phyloP scores from a whole-genome alignment of 78 protist species.

The Creolimax fragrantissima region DNA sequence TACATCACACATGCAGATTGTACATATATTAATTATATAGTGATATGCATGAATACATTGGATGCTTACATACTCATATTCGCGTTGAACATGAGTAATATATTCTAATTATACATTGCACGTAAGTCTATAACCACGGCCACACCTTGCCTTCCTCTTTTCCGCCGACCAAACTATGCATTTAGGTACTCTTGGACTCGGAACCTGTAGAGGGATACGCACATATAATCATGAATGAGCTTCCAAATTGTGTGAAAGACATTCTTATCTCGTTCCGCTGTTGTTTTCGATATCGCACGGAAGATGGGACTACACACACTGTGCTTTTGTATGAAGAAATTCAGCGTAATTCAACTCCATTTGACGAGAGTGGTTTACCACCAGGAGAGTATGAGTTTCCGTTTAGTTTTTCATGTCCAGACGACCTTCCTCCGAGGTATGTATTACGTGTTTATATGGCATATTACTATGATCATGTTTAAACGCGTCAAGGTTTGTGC shows the following conservation, averaged over 20 bases:
- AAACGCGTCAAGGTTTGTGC: too few relatives aligned
- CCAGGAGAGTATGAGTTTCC: constrained; percentile 31
- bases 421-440: neutral
- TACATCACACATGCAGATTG: neutral
- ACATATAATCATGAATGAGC: neutral
- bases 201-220: constrained; percentile 25
- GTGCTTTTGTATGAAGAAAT: constrained; percentile 12
- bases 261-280: constrained; percentile 14
- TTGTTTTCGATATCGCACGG: constrained; percentile 15
- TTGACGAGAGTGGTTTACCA: constrained; percentile 24
- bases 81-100: neutral
- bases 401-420: constrained; percentile 3
- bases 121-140: neutral
- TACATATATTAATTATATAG: neutral
- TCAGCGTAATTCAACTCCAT: constrained; percentile 26
- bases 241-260: constrained; percentile 26
- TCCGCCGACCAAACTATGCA: neutral
- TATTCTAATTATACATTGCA: neutral
- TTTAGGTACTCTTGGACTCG: neutral
- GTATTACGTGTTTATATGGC: too few relatives aligned
- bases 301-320: neutral
- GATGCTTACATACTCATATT: neutral
- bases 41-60: neutral
- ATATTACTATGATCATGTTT: too few relatives aligned
- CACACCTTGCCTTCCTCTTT: neutral